phyloP scores from a whole-genome alignment of 2,329 filamentous ascomycete species.

The Epichloe glyceriae region DNA sequence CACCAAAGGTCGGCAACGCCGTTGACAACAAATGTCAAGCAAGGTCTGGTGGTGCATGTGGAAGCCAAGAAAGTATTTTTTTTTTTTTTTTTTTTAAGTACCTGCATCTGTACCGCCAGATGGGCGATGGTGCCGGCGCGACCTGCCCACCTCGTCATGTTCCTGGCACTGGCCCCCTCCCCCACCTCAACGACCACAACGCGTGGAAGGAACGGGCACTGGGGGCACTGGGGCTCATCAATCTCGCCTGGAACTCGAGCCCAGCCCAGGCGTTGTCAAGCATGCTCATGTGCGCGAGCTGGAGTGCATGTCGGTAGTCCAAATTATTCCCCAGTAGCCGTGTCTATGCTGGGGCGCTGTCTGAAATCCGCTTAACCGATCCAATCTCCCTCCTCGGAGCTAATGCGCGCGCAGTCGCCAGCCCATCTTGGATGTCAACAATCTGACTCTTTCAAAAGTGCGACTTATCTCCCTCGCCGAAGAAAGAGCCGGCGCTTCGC shows the following conservation, averaged over 20 bases:
- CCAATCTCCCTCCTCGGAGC: slow-evolving; percentile 5
- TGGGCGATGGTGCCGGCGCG: not conserved
- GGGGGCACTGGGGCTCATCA: not conserved
- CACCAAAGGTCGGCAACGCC: not conserved
- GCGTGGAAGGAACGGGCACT: no score
- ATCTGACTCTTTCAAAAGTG: not conserved
- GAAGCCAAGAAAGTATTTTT: no score
- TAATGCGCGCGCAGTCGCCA: not conserved
- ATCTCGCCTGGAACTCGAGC: not conserved
- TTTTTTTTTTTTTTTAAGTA: no score
- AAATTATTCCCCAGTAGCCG: not conserved
- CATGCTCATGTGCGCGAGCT: not conserved
- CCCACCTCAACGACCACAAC: no score
- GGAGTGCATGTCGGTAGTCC: not conserved
- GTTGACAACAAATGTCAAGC: not conserved
- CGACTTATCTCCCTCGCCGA: not conserved
- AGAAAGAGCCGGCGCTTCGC: not conserved
- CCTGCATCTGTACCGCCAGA: no score
- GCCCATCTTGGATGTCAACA: not conserved
- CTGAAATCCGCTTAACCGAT: not conserved
- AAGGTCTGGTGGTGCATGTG: not conserved
- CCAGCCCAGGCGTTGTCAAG: not conserved
- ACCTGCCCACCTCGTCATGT: not conserved
- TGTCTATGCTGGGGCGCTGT: slow-evolving; percentile 1
- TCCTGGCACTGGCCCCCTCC: not conserved